These are phyloP conservation scores for Rhodocollybia butyracea DNA, from an alignment of 768 basidiomycete species.

Conservation along the genomic window DNA sequence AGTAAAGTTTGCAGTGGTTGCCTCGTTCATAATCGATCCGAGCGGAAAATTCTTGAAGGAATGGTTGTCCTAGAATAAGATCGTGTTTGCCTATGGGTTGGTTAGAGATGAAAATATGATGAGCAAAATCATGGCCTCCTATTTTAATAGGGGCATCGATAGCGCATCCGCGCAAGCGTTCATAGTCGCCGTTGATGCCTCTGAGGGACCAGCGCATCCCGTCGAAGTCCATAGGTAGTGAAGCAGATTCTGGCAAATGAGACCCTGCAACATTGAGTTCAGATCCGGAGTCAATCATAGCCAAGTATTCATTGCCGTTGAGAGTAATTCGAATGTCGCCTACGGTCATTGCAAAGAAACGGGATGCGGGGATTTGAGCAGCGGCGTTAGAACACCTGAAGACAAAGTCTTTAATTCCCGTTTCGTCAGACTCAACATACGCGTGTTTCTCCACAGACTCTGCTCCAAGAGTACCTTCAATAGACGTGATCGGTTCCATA, in stretches of 20 bases:
- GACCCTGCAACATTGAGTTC: slow-evolving; percentile 1
- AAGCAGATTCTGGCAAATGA: background rate
- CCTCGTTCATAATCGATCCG: slow-evolving; percentile 8
- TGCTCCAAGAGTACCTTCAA: background rate
- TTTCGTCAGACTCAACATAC: background rate
- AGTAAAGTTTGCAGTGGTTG: background rate
- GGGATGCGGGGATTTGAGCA: background rate
- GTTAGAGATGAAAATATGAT: slow-evolving; percentile 21
- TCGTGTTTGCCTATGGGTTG: slow-evolving; percentile 9
- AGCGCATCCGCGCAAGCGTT: slow-evolving; percentile 13
- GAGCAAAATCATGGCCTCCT: slow-evolving; percentile 18
- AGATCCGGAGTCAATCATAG: slow-evolving; percentile 7
- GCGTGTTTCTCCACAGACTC: background rate
- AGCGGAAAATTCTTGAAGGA: slow-evolving; percentile 8
- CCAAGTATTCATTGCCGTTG: background rate
- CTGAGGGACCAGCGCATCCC: slow-evolving; percentile 21
- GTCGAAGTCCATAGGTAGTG: slow-evolving; percentile 52
- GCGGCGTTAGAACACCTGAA: background rate
- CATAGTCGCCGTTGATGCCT: slow-evolving; percentile 19
- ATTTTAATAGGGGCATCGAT: slow-evolving; percentile 15
- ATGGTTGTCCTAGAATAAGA: slow-evolving; percentile 18
- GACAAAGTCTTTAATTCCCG: background rate
- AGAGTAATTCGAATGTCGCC: background rate
- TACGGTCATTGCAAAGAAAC: slow-evolving; percentile 4
- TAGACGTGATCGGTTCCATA: background rate